Evolutionary conservation across 2,329 filamentous ascomycete genomes (phyloP), one percentile per base, ranked within the genome.

Genomic region (Ilyonectria sp.): DNA sequence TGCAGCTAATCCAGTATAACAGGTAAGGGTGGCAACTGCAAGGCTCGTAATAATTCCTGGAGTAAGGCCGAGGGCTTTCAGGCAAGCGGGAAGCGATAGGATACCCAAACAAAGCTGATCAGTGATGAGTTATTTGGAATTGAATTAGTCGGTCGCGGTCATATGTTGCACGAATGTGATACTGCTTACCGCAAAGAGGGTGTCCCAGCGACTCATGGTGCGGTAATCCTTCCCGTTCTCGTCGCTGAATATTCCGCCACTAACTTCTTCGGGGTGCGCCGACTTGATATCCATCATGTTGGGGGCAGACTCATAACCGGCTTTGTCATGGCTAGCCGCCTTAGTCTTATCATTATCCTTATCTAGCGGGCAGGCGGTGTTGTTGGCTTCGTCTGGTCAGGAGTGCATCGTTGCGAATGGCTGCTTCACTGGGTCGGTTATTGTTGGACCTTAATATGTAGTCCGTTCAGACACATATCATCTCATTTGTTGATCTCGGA

Each of bases 21-120:
- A 67, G 19, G 67, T 67, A 50, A 69, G 33, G 31, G n/a, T 1
- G 37, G 63, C 63, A 29, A 47, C 63, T 19, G 60, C 59, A 13
- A 60, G 19, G 29, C 67, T 56, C 19, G 67, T 60, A 35, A 67
- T 67, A 7, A 69, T 40, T 17, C 67, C 67, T 29, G 67, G 67
- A 26, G 67, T 56, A 52, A 69, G 49, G 47, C 67, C 63, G 31
- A 69, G 64, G n/a, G 57, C 54, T 44, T 60, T 67, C n/a, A 69
- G 31, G 2, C 61, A 60, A 1, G 67, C 67, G 29, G 63, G 67
- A 13, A 69, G 60, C 10, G 63, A 59, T 26, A 67, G 67, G 40
- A 60, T 60, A 35, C 63, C 67, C 17, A 69, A 60, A n/a, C 67
- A 63, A 43, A 69, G 63, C 50, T 67, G 67, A 54, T 60, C 60